Conservation (phyloP, 495 filamentous ascomycete genomes). For the Lepidopterella palustris region DNA sequence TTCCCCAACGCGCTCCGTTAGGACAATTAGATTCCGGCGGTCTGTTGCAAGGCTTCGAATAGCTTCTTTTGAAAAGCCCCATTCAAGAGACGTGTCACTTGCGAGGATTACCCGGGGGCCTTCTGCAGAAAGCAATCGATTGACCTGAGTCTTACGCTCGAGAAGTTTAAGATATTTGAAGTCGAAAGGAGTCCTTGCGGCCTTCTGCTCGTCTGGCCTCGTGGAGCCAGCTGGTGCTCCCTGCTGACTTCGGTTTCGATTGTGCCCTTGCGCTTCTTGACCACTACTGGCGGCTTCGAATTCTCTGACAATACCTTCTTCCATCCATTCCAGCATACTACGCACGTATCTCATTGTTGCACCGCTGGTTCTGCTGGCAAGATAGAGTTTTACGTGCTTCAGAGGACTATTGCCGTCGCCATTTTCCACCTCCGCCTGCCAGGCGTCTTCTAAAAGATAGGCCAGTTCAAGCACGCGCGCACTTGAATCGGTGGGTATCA, state of each 20-base stretch:
- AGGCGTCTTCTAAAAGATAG: constrained; percentile 86
- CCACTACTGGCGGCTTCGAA: constrained; percentile 66
- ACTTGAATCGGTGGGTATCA: constrained; percentile 93
- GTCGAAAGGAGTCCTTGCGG: constrained; percentile 67
- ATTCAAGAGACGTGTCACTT: constrained; percentile 81
- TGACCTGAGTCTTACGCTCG: constrained; percentile 66
- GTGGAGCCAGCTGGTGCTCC: constrained; percentile 33
- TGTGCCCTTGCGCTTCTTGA: constrained; percentile 17
- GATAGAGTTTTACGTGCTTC: constrained; percentile 63
- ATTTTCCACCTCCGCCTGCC: constrained; percentile 53
- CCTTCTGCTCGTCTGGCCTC: constrained; percentile 37
- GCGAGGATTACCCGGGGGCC: constrained; percentile 72
- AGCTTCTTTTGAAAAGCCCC: constrained; percentile 90
- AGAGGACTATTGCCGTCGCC: constrained; percentile 44
- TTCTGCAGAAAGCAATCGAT: constrained; percentile 49
- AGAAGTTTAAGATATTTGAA: constrained; percentile 80
- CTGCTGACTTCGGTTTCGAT: constrained; percentile 17
- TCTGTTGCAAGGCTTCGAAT: constrained; percentile 67
- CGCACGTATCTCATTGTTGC: constrained; percentile 81
- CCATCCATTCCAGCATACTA: constrained; percentile 99
- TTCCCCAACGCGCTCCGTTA: constrained; percentile 55
- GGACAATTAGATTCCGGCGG: constrained; percentile 69
- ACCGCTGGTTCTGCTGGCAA: constrained; percentile 72
- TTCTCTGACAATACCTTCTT: constrained; percentile 82
- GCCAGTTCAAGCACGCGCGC: constrained; percentile 88